phyloP scores from a whole-genome alignment of 352 stramenopile genomes.

The Globisporangium nunn region DNA sequence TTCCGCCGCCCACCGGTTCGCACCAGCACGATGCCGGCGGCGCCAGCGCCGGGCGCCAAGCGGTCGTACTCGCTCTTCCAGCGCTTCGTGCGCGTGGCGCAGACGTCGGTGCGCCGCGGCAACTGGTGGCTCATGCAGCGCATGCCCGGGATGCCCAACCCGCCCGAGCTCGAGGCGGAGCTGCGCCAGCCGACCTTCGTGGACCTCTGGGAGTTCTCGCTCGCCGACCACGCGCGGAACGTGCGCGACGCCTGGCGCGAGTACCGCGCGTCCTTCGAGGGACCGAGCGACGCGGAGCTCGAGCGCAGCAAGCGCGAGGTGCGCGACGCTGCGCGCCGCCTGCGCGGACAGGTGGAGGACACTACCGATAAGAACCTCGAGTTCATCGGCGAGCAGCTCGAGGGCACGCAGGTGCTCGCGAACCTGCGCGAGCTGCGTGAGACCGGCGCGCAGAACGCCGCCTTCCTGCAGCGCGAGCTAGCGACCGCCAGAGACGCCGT shows the following conservation, averaged over 20 bases:
- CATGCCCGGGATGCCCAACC: slow-evolving; percentile 67
- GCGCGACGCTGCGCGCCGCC: slow-evolving; percentile 28
- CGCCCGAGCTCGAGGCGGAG: slow-evolving; percentile 44
- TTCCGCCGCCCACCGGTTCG: background rate
- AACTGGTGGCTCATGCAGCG: slow-evolving; percentile 45
- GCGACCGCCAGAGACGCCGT: slow-evolving; percentile 43
- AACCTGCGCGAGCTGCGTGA: slow-evolving; percentile 49
- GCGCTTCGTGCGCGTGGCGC: slow-evolving; percentile 52
- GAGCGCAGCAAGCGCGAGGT: slow-evolving; percentile 63
- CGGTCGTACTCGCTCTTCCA: slow-evolving; percentile 71
- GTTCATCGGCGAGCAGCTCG: slow-evolving; percentile 54
- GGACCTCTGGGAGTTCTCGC: slow-evolving; percentile 76
- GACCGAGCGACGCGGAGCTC: slow-evolving; percentile 44
- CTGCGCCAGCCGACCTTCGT: slow-evolving; percentile 43
- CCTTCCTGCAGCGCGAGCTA: slow-evolving; percentile 48
- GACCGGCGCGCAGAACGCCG: slow-evolving; percentile 45
- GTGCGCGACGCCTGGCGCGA: slow-evolving; percentile 62
- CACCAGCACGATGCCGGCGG: background rate
- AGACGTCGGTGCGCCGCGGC: slow-evolving; percentile 48
- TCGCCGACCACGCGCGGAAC: slow-evolving; percentile 58
- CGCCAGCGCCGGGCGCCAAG: slow-evolving; percentile 24
- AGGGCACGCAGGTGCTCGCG: slow-evolving; percentile 52
- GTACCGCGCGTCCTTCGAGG: slow-evolving; percentile 58
- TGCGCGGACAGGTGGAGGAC: slow-evolving; percentile 48
- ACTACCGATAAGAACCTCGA: slow-evolving; percentile 49